These are phyloP conservation scores for Fistulinella prunicolor DNA, from an alignment of 768 basidiomycete genomes.

Conservation along the genomic window DNA sequence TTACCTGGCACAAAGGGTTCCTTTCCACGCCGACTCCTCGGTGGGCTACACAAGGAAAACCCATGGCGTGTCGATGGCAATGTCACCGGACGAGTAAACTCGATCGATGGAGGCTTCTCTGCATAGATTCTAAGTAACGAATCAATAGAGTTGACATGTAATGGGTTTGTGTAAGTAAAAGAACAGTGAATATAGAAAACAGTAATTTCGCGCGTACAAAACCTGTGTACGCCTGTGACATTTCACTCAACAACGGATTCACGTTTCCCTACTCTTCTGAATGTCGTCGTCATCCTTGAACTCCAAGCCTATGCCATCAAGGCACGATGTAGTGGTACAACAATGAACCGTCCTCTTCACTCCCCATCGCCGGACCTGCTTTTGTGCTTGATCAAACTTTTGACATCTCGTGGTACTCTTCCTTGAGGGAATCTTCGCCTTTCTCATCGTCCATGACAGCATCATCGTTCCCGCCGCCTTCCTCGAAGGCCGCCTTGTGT, in stretches of 20 bases:
- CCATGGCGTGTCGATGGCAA: too few relatives aligned
- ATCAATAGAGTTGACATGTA: too few relatives aligned
- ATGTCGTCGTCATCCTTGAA: background rate
- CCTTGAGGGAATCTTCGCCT: slow-evolving; percentile 2
- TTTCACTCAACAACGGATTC: too few relatives aligned
- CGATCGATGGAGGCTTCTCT: too few relatives aligned
- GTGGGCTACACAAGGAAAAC: too few relatives aligned
- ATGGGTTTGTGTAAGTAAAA: too few relatives aligned
- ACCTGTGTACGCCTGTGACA: background rate
- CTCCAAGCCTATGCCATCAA: background rate
- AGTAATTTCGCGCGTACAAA: background rate
- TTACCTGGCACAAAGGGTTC: too few relatives aligned
- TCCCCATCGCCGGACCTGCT: background rate
- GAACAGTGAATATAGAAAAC: too few relatives aligned
- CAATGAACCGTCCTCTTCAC: too few relatives aligned
- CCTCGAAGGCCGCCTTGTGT: slow-evolving; percentile 74
- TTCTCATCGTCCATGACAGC: slow-evolving; percentile 31
- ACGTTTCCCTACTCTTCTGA: background rate
- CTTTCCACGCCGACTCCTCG: too few relatives aligned
- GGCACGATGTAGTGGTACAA: background rate
- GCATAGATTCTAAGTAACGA: too few relatives aligned
- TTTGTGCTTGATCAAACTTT: slow-evolving; percentile 4
- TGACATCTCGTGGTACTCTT: background rate
- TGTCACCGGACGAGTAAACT: too few relatives aligned
- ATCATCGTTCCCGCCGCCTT: slow-evolving; percentile 58